Conservation (phyloP, 164 flowering plant species). For the Macadamia tetraphylla region DNA sequence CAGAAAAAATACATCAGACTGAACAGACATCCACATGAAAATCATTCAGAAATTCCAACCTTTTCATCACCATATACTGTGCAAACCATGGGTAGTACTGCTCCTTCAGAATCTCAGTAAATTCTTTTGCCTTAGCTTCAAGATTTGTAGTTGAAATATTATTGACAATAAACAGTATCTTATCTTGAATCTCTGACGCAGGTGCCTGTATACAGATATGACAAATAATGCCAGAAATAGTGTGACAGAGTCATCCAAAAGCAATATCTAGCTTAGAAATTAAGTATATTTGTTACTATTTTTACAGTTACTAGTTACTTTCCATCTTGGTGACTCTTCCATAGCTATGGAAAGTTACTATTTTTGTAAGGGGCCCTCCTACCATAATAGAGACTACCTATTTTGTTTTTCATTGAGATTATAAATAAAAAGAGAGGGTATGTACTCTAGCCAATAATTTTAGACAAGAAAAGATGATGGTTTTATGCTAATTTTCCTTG, state of each 20-base stretch:
- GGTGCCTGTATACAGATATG: conserved; percentile 56
- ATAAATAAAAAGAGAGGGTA: no score
- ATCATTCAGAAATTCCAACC: conserved; percentile 32
- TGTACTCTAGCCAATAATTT: no score
- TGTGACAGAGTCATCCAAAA: not conserved
- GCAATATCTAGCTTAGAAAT: not conserved
- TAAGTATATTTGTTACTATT: no score
- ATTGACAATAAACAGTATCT: conserved; percentile 81
- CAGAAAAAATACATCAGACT: not conserved
- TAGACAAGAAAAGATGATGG: no score
- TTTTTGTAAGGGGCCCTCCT: no score
- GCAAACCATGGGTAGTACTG: conserved; percentile 94
- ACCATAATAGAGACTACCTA: no score
- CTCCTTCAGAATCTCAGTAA: conserved; percentile 68
- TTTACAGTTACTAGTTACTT: no score
- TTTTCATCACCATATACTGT: conserved; percentile 96
- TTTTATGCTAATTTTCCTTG: no score
- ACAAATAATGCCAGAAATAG: not conserved
- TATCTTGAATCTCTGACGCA: conserved; percentile 80
- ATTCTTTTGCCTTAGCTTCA: conserved; percentile 85
- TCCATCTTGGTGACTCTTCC: no score
- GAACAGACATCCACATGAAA: not conserved
- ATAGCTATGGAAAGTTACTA: no score
- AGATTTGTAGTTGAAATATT: conserved; percentile 69
- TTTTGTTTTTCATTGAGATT: no score